Evolutionary conservation across 176 grass and related monocot species (phyloP).

Genomic region (Cenchrus fungigraminus): DNA sequence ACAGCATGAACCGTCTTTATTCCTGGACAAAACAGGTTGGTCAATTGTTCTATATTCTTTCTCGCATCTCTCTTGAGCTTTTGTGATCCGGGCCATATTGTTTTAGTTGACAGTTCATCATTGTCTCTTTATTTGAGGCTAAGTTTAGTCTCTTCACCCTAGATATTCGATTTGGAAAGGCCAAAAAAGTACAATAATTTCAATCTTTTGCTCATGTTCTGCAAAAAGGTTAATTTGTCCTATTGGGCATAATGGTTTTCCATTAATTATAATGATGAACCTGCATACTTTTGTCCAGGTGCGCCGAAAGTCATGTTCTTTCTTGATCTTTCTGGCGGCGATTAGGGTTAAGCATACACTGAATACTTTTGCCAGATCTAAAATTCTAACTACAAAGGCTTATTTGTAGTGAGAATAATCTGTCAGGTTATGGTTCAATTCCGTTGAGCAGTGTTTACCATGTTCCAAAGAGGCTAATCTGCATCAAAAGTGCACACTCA

Average conservation of each 20-base stretch:
- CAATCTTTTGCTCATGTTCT: not conserved
- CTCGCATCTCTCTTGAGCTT: not conserved
- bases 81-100: not conserved
- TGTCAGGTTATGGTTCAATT: not conserved
- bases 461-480: not conserved
- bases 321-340: slow-evolving; percentile 1
- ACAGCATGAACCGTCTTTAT: slow-evolving; percentile 10
- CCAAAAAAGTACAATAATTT: slow-evolving; percentile 12
- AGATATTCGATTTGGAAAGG: slow-evolving; percentile 18
- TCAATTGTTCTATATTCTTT: slow-evolving; percentile 29
- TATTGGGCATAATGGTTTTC: slow-evolving; percentile 29
- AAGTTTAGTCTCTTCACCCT: not conserved
- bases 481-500: not conserved
- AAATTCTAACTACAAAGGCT: not conserved
- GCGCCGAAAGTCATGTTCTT: slow-evolving; percentile 37
- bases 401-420: not conserved
- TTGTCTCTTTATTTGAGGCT: slow-evolving; percentile 30
- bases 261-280: slow-evolving; percentile 15
- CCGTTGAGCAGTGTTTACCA: not conserved
- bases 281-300: not conserved
- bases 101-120: not conserved
- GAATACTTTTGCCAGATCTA: not conserved
- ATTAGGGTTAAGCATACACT: not conserved
- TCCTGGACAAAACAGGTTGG: not conserved
- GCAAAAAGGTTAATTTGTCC: slow-evolving; percentile 26